These are phyloP conservation scores for Ceratocystis colombiana DNA, from an alignment of 2,329 filamentous ascomycete genomes.

Conservation along the genomic window DNA sequence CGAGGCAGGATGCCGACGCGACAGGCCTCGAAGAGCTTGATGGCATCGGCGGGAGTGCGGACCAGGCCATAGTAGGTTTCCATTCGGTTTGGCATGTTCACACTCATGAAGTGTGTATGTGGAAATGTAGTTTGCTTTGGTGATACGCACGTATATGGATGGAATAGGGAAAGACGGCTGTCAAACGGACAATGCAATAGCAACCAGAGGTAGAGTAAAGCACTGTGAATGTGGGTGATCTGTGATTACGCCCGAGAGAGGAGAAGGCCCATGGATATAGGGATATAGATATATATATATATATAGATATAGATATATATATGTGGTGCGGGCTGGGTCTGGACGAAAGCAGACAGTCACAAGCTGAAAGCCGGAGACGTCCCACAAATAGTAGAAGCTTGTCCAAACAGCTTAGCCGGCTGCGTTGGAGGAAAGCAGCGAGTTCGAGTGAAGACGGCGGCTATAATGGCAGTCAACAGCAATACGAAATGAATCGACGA, in stretches of 20 bases:
- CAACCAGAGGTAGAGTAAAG: neutral
- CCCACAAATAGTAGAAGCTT: too few species aligned
- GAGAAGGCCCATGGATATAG: neutral
- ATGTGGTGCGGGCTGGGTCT: neutral
- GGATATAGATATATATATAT: neutral
- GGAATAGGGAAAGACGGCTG: neutral
- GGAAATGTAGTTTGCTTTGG: neutral
- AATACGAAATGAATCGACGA: too few species aligned
- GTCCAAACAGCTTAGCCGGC: too few species aligned
- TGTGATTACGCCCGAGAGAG: neutral
- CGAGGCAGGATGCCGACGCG: constrained; percentile 78
- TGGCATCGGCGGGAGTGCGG: constrained; percentile 89
- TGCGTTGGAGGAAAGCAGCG: too few species aligned
- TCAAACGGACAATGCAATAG: neutral
- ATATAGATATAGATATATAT: neutral
- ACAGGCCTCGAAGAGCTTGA: constrained; percentile 97
- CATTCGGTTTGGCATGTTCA: constrained; percentile 47
- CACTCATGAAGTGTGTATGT: neutral
- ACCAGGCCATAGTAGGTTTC: constrained; percentile 95
- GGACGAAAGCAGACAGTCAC: neutral
- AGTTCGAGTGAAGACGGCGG: too few species aligned
- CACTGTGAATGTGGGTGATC: neutral
- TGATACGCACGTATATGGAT: neutral
- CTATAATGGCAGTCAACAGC: too few species aligned
- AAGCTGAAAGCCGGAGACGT: neutral